Evolutionary conservation across 2,329 filamentous ascomycete species (phyloP), one percentile per base, ranked within the genome.

Genomic region (Aspergillus carbonarius): DNA sequence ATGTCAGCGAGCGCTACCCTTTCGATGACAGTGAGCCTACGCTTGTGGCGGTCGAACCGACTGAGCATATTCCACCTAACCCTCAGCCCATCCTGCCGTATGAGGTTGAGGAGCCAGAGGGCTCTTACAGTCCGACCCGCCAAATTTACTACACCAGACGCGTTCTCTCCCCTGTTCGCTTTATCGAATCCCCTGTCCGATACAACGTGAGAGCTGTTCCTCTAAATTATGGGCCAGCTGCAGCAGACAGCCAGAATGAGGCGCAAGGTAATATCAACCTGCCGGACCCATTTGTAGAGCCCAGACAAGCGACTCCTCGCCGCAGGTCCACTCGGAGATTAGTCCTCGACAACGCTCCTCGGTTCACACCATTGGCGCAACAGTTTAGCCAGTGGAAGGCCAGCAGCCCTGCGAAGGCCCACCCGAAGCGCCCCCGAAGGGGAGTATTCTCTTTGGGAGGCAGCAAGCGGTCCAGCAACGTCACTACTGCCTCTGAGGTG

Each of bases 331-430:
- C 40, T 32, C 27, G 40, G 2, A 57, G 62, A 34, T 60, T 70
- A 30, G 46, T 59, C 20, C 56, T 61, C 47, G 66, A 61, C 40
- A 62, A 55, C 30, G 75, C 76, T 17, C 69, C 84, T 53, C 85
- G 86, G 1, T 88, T 90, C 61, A 89, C 86, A 1, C 85, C 87
- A 23, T 76, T 91, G 37, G 85, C 85, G 4, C 78, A 82, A 37
- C 83, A 88, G 66, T 75, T 91, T 4, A 82, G 78, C 59, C 79
- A 81, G 23, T 91, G 89, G 88, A 81, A 82, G 62, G 80, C 87
- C 1, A 79, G 79, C 23, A 89, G 84, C 62, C 85, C 86, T 2
- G 68, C 83, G 62, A 71, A 72, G 50, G 55, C 56, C 66, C 61
- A 66, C 69, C 66, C 60, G 54, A 66, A 44, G 20, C 65, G 63